phyloP scores from a whole-genome alignment of 129 eudicot species.

The carrot (Daucus carota) region DH1_v3.0 NC_030386.2:38858001-38858500 shows the following conservation, averaged over 20 bases:
- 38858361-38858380: not conserved
- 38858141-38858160: not conserved
- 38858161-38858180: not conserved
- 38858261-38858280: no score
- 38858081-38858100: not conserved
- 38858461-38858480: not conserved
- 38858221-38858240: not conserved
- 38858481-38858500: not conserved
- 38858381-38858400: not conserved
- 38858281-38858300: not conserved
- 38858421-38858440: slow-evolving; percentile 13
- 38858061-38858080: no score
- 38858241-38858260: not conserved
- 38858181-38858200: not conserved
- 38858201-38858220: not conserved
- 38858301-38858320: not conserved
- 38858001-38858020: no score
- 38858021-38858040: no score
- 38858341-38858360: not conserved
- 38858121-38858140: not conserved
- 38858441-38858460: not conserved
- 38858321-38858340: not conserved
- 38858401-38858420: not conserved
- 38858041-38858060: no score
- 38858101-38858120: not conserved